Evolutionary conservation across 345 rosid species (phyloP).

Genomic region (Aquilaria sinensis): DNA sequence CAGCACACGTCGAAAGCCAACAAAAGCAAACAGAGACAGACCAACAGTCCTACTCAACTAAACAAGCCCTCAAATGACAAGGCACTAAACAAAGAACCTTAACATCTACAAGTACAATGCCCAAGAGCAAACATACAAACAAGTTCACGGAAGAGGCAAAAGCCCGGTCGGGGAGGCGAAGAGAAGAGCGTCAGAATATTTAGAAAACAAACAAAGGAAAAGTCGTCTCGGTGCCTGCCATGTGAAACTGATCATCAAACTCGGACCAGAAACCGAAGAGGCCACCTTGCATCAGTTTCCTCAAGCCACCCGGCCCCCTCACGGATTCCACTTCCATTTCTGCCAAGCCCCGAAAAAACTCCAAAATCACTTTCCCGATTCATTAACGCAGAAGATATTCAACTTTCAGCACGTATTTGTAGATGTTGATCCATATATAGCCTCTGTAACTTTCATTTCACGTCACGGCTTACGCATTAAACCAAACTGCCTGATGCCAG

Average conservation of each 20-base stretch:
- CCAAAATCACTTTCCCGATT: constrained; percentile 26
- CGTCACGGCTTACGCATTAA: constrained; percentile 41
- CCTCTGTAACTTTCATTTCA: constrained; percentile 3
- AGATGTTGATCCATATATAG: constrained; percentile 6
- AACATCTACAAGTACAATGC: too few relatives aligned
- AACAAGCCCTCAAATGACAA: too few relatives aligned
- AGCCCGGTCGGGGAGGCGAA: too few relatives aligned
- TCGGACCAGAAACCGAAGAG: constrained; percentile 22
- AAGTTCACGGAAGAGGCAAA: too few relatives aligned
- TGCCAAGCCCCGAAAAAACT: constrained; percentile 29
- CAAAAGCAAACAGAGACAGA: too few relatives aligned
- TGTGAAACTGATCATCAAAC: constrained; percentile 22
- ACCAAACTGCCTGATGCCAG: constrained; percentile 23
- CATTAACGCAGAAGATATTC: not conserved
- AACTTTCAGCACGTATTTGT: constrained; percentile 6
- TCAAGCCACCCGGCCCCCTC: constrained; percentile 18
- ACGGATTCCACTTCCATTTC: constrained; percentile 53
- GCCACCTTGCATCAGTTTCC: too few relatives aligned
- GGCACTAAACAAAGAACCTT: too few relatives aligned
- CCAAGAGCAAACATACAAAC: too few relatives aligned
- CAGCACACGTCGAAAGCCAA: too few relatives aligned
- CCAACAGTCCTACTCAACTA: too few relatives aligned
- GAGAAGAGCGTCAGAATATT: not conserved
- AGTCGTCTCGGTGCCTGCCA: not conserved
- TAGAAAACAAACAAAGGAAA: not conserved